Conservation (phyloP, 306 rosid genomes). For the Mimosa bimucronata region DNA sequence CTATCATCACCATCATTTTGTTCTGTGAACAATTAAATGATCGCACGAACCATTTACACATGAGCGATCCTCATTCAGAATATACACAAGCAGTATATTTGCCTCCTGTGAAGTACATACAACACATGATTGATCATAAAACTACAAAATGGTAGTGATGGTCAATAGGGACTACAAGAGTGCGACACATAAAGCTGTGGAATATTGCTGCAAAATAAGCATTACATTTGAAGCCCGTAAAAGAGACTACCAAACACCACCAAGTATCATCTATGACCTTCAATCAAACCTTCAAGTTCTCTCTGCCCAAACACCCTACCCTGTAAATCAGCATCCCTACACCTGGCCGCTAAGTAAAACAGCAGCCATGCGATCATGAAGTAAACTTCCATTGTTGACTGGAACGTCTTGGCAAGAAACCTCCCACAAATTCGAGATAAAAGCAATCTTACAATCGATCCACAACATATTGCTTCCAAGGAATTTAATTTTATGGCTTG, state of each 20-base stretch:
- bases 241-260: constrained; percentile 38
- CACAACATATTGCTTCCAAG: constrained; percentile 78
- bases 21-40: constrained; percentile 45
- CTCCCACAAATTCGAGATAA: constrained; percentile 59
- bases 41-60: constrained; percentile 63
- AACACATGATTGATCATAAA: constrained; percentile 58
- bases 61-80: constrained; percentile 61
- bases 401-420: constrained; percentile 69
- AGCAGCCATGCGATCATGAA: constrained; percentile 92
- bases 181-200: constrained; percentile 51
- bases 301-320: constrained; percentile 75
- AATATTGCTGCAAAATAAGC: constrained; percentile 54
- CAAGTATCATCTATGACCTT: constrained; percentile 67
- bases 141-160: constrained; percentile 51
- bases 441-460: constrained; percentile 70
- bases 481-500: constrained; percentile 80
- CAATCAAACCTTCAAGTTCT: constrained; percentile 74
- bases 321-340: constrained; percentile 70
- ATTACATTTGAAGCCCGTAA: constrained; percentile 44
- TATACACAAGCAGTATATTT: constrained; percentile 70
- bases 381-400: constrained; percentile 87
- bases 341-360: constrained; percentile 74
- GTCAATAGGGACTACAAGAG: constrained; percentile 53
- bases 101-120: constrained; percentile 63
- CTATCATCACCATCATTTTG: constrained; percentile 49